Evolutionary conservation across 345 rosid species (phyloP).

Genomic region (Eucalyptus virginea): DNA sequence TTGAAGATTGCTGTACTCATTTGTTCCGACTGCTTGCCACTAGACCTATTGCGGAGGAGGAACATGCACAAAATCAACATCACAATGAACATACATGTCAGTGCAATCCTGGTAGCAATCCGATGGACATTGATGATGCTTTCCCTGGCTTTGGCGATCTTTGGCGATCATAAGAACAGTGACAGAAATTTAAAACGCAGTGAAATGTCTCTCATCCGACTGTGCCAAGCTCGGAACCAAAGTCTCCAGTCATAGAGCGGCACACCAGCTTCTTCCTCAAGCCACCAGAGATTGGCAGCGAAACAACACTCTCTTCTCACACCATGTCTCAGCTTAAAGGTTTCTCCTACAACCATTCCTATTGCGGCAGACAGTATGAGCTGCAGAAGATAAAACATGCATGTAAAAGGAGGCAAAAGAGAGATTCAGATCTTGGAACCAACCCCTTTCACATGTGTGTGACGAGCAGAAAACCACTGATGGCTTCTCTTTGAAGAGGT

Average conservation of each 20-base stretch:
- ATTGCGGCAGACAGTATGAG: background rate
- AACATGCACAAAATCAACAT: slow-evolving; percentile 5
- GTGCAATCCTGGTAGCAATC: slow-evolving; percentile 12
- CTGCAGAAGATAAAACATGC: background rate
- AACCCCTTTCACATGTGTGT: no score
- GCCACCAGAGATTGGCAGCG: slow-evolving; percentile 2
- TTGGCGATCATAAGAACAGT: slow-evolving; percentile 20
- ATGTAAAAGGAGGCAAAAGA: no score
- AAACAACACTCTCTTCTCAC: background rate
- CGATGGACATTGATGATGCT: slow-evolving; percentile 3
- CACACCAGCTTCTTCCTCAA: background rate
- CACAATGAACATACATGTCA: background rate
- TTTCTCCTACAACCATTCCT: background rate
- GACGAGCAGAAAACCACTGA: background rate
- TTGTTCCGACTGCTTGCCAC: slow-evolving; percentile 10
- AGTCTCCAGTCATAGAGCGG: background rate
- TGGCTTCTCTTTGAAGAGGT: background rate
- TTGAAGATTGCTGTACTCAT: background rate
- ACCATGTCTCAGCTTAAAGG: background rate
- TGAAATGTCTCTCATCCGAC: background rate
- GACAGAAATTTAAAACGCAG: background rate
- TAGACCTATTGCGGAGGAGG: slow-evolving; percentile 29
- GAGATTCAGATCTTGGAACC: no score
- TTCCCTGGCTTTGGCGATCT: slow-evolving; percentile 25
- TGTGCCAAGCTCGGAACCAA: slow-evolving; percentile 25